Evolutionary conservation across 2,329 filamentous ascomycete genomes (phyloP), one percentile per base, ranked within the genome.

Genomic region (Dothideomycetes sp.): DNA sequence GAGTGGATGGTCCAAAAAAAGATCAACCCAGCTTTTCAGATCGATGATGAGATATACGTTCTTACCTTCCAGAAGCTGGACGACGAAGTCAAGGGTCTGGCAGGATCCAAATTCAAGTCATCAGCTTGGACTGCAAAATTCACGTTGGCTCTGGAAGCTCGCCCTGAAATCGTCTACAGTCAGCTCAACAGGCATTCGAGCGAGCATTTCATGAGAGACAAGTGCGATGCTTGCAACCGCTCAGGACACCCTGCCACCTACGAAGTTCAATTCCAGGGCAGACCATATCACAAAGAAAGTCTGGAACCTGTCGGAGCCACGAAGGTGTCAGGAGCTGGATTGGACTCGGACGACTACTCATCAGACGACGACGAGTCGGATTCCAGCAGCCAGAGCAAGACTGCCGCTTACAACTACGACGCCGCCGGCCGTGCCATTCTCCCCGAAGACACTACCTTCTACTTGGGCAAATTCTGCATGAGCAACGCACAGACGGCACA

Each of bases 1-100:
- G 82, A 86, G 55, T 89, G 83, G 83, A 80, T 88, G 62, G 78
- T 89, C 2, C 82, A 86, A 52, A 83, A 82, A 54, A 80, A 81
- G 50, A 69, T 91, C 36, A 81, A 87, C 49, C 83, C 82, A 0
- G 75, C 68, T 0, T 88, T 87, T 51, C 63, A 72, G 9, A 69
- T 71, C 13, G 63, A 72, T 4, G 75, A 84, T 45, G 67, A 73
- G 6, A 64, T 86, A 10, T 91, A 86, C 57, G 53, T 62, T 10
- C 67, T 82, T 18, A 78, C 82, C 0, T 87, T 86, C 65, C 64
- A 64, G 34, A 85, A 84, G 53, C 66, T 89, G 0, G 74, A 84
- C 48, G 76, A 83, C 48, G 81, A 87, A 55, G 75, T 84, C 11
- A 68, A 66, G 27, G 80, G 76, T 0, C 70, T 84, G 3, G 77